Evolutionary conservation across 139 green algal species (phyloP), one percentile per base, ranked within the genome.

Genomic region (Coelastrella sp.): DNA sequence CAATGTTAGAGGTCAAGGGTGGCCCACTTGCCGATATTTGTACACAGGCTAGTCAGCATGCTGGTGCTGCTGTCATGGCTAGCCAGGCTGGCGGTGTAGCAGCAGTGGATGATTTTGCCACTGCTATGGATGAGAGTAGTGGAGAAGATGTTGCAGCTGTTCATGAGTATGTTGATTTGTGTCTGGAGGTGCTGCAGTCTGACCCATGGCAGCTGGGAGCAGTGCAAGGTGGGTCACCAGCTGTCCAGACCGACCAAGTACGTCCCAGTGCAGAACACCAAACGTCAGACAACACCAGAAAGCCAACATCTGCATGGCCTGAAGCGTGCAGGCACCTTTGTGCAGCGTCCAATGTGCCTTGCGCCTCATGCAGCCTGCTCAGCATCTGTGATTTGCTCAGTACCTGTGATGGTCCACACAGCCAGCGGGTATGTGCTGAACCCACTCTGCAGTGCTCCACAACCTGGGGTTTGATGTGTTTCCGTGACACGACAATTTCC

Each of bases 121-220:
- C 24, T 74, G 79, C 0, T 57, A 19, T 17, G 22, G 78, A n/a
- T 6, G 14, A 24, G 22, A 14, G 19, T 65, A 24, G 19, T 60
- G 75, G 8, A 20, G 25, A 19, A 8, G 22, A 57, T 83, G 78
- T 11, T 82, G 75, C 27, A 82, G 25, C 56, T 49, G 56, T 68
- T 14, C 81, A 86, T 24, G 24, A n/a, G 6, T 86, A 86, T 73
- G 81, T 86, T 5, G n/a, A 65, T 19, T 17, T 86, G 81, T 86
- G 81, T 35, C 20, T 58, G 12, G 81, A 86, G 59, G n/a, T 86
- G n/a, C 57, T 75, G 81, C n/a, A 9, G 60, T 65, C 19, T 11
- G 81, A 86, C 59, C 81, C 81, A 8, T 74, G 59, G 81, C 58
- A 65, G 15, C 60, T 24, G 24, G 81, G 81, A n/a, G 81, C 81